These are phyloP conservation scores for Prinsepia uniflora DNA, from an alignment of 306 rosid genomes.

Conservation along the genomic window DNA sequence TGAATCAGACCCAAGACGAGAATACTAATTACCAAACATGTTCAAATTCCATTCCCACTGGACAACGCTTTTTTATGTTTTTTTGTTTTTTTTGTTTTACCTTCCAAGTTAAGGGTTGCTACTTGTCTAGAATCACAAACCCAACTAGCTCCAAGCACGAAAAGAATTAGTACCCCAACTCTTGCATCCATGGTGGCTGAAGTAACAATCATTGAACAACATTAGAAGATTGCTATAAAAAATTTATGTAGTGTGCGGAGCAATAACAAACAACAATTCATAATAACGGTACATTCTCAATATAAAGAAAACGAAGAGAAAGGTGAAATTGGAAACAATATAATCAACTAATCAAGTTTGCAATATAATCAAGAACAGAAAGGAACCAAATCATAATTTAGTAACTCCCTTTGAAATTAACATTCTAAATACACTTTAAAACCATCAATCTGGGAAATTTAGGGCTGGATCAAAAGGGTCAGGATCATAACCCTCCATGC, in stretches of 20 bases:
- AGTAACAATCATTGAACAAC: constrained; percentile 2
- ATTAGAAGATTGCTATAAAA: neutral
- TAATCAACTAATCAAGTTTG: too few species aligned
- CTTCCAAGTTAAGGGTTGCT: constrained; percentile 8
- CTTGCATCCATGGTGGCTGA: constrained; percentile 54
- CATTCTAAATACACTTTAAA: neutral
- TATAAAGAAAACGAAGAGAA: neutral
- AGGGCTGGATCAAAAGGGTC: neutral
- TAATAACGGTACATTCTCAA: neutral
- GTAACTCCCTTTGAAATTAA: neutral
- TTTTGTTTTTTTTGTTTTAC: constrained; percentile 4
- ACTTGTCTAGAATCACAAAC: constrained; percentile 47
- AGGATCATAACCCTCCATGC: neutral
- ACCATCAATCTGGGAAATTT: neutral
- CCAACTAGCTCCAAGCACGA: constrained; percentile 53
- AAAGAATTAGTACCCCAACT: constrained; percentile 48
- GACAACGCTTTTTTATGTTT: neutral
- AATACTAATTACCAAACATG: neutral
- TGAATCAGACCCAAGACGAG: neutral
- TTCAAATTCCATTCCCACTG: neutral
- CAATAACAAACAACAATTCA: neutral
- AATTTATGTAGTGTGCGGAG: neutral
- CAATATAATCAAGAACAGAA: constrained; percentile 8
- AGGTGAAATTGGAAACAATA: constrained; percentile 14
- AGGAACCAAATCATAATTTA: neutral